A percentile compares a stretch with the other conserved stretches of the same genome.
Conservation (phyloP, 164 flowering plant genomes). For the Platanus orientalis region DNA sequence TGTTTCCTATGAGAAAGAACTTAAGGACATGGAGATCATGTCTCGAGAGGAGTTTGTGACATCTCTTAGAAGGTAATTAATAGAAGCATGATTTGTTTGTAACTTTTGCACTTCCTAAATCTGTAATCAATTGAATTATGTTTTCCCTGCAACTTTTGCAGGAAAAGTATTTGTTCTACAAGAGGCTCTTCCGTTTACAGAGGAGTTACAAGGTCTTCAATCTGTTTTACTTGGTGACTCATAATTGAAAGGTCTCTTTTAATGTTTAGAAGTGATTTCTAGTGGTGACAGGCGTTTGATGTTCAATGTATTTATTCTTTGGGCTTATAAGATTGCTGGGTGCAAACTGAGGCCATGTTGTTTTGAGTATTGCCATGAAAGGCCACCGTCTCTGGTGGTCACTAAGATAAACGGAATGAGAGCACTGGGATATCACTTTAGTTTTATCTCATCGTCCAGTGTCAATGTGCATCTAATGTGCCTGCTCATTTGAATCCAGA, state of each 20-base stretch:
- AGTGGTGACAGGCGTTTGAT: background rate
- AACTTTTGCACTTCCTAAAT: background rate
- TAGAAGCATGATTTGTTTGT: background rate
- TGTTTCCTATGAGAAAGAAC: slow-evolving; percentile 17
- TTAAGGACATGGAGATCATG: slow-evolving; percentile 32
- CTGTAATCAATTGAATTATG: background rate
- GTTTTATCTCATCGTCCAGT: no score
- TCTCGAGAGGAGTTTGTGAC: slow-evolving; percentile 24
- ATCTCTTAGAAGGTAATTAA: slow-evolving; percentile 23
- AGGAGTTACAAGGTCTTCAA: slow-evolving; percentile 29
- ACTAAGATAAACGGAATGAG: no score
- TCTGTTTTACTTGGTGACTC: background rate
- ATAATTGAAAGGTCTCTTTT: background rate
- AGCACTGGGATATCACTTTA: no score
- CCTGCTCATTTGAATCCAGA: no score
- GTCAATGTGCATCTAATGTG: no score
- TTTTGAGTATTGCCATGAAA: no score
- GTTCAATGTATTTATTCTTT: background rate
- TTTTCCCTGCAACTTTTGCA: slow-evolving; percentile 6
- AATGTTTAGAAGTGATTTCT: background rate
- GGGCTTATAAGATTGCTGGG: no score
- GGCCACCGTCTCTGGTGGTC: no score
- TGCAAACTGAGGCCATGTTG: no score
- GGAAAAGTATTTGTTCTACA: slow-evolving; percentile 24
- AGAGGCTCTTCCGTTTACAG: slow-evolving; percentile 31